Percentiles rank a stretch among this genome's conserved stretches.
These are phyloP conservation scores for Acer negundo DNA, from an alignment of 345 rosid species.

Conservation along the genomic window DNA sequence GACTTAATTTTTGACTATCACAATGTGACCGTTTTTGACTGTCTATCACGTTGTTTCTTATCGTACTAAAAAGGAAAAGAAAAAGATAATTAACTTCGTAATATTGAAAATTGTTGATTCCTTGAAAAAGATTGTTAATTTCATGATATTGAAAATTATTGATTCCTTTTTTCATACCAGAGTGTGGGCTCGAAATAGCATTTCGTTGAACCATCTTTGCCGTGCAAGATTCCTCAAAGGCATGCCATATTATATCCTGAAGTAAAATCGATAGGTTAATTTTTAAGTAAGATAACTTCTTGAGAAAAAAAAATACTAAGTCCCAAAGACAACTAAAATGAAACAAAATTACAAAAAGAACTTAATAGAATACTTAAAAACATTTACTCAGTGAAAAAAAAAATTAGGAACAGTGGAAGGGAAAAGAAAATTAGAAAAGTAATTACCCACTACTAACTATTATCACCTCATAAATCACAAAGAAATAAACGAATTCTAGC, in stretches of 20 bases:
- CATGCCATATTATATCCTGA: constrained; percentile 70
- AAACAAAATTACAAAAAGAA: background rate
- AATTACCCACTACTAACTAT: background rate
- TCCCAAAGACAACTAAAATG: background rate
- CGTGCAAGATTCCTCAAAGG: constrained; percentile 57
- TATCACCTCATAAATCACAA: background rate
- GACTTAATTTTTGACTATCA: background rate
- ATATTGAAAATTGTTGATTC: background rate
- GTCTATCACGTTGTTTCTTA: background rate
- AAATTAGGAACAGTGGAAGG: background rate
- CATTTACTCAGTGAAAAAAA: background rate
- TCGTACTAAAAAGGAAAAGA: background rate
- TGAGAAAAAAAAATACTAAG: background rate
- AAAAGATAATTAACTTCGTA: background rate
- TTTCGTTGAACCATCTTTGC: constrained; percentile 64
- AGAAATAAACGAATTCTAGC: background rate
- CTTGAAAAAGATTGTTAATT: background rate
- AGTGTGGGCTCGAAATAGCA: constrained; percentile 48
- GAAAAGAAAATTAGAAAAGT: background rate
- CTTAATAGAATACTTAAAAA: background rate
- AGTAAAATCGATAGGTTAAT: constrained; percentile 10
- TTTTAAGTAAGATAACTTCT: constrained; percentile 3
- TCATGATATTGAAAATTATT: background rate
- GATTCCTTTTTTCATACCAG: constrained; percentile 44
- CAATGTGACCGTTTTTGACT: background rate